Evolutionary conservation across 2,329 filamentous ascomycete genomes (phyloP).

Genomic region (Exserohilum turcica): DNA sequence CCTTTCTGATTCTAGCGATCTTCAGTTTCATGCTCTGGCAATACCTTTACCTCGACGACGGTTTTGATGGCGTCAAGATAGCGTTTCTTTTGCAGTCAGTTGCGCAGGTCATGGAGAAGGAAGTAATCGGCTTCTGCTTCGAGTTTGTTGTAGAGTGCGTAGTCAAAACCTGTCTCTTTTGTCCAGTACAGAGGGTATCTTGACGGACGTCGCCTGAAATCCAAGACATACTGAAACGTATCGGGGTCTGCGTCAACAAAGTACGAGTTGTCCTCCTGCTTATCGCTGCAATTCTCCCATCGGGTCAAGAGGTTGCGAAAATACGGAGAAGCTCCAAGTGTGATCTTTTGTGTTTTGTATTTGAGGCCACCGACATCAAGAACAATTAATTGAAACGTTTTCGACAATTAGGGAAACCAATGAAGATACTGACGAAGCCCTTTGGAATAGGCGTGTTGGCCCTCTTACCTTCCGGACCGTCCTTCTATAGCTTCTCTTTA

Average conservation of each 20-base stretch:
- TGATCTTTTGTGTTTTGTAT: constrained; percentile 3
- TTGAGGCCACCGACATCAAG: constrained; percentile 12
- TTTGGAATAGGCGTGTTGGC: constrained; percentile 7
- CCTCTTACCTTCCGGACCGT: constrained; percentile 11
- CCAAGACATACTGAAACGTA: constrained; percentile 45
- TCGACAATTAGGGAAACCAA: constrained; percentile 1
- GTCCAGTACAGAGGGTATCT: constrained; percentile 44
- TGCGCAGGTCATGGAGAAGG: constrained; percentile 31
- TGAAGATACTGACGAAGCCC: constrained; percentile 1
- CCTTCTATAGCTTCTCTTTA: constrained; percentile 4
- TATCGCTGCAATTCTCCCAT: constrained; percentile 22
- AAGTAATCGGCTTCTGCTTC: constrained; percentile 43
- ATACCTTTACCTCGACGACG: constrained; percentile 7
- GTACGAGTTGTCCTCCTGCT: constrained; percentile 34
- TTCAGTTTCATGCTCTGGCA: neutral
- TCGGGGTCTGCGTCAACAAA: constrained; percentile 47
- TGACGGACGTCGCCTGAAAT: constrained; percentile 38
- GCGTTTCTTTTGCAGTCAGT: constrained; percentile 33
- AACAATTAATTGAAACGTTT: constrained; percentile 1
- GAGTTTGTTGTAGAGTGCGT: constrained; percentile 36
- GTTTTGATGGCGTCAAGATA: constrained; percentile 26
- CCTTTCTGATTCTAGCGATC: neutral
- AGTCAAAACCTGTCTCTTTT: constrained; percentile 35
- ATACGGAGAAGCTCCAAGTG: constrained; percentile 14
- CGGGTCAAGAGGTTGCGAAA: constrained; percentile 31